Base-by-base conservation (phyloP, 129 eudicot genomes). In the Flaveria robusta region DNA sequence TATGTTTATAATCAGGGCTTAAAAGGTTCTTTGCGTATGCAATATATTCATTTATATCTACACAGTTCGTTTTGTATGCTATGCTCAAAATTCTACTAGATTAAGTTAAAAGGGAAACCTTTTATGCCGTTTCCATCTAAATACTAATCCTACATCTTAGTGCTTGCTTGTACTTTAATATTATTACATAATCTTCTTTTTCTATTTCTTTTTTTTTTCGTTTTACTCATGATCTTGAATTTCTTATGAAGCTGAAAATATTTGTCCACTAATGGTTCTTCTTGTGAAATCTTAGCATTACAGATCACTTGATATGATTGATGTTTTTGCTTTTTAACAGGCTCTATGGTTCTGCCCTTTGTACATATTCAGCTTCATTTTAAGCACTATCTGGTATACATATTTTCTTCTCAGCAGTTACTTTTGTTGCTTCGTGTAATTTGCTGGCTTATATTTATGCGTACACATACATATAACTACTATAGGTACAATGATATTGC, bases 401-500 rank as follows among this genome's bases (percentile, higher is more conserved):
- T 63, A 55, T 78, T 52, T 68, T 70, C 81, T 65, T 81, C 81
- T 62, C 26, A 19, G 26, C 69, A 72, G 20, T 55, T 47, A 16
- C 47, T 68, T 7, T 26, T 34, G 37, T 74, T 74, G 16, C 23
- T 72, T 72, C 63, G n/a, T 11, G 39, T 52, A 70, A 12, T 27
- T 58, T 51, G 10, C 43, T 56, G 22, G 18, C 59, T 70, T 66
- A 23, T 66, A 18, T 41, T 18, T 51, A 14, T 66, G 11, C 11
- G 51, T 19, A n/a, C 23, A 9, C 71, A 66, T 66, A 27, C 16
- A 12, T 39, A 66, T 39, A 24, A 67, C 65, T 37, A 67, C 58
- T 84, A 41, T 76, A 95, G 99, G 99, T 95, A 95, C 84, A 95
- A 81, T 70, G 99, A 95, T 81, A 95, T 95, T 79, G 99, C 99